Conservation (phyloP, 495 filamentous ascomycete species). For the Filosporella fistucella region DNA sequence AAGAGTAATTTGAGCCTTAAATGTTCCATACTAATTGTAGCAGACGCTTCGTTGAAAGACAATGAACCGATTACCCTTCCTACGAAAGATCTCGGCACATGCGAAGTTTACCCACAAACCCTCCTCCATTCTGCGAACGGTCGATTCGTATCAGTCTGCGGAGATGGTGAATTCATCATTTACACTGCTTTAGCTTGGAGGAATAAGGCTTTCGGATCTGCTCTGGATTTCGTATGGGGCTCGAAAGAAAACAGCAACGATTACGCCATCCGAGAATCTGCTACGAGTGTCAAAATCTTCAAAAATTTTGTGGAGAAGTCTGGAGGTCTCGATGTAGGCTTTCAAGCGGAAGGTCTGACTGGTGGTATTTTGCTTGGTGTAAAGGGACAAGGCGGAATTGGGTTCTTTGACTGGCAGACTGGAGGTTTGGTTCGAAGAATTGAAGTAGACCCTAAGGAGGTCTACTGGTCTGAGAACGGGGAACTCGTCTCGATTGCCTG, state of each 20-base stretch:
- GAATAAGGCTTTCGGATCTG: constrained; percentile 95
- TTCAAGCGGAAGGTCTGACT: constrained; percentile 87
- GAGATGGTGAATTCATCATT: constrained; percentile 97
- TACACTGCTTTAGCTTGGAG: constrained; percentile 97
- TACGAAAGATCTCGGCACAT: constrained; percentile 90
- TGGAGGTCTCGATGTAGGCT: constrained; percentile 88
- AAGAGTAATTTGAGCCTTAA: constrained; percentile 20
- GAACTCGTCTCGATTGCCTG: constrained; percentile 91
- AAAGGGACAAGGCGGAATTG: constrained; percentile 89
- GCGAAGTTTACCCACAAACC: constrained; percentile 94
- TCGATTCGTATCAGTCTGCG: constrained; percentile 93
- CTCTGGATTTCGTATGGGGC: constrained; percentile 95
- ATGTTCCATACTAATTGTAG: not conserved
- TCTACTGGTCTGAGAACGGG: constrained; percentile 96
- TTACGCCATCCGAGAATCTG: constrained; percentile 91
- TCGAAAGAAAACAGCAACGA: constrained; percentile 98
- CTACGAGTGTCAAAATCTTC: constrained; percentile 92
- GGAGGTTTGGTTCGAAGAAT: constrained; percentile 88
- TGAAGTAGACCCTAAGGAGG: constrained; percentile 85
- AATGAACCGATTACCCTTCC: constrained; percentile 79
- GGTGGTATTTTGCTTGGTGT: constrained; percentile 93
- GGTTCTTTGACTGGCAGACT: constrained; percentile 93
- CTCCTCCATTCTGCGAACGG: constrained; percentile 95
- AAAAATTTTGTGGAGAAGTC: constrained; percentile 95
- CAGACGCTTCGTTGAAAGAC: constrained; percentile 77